These are phyloP conservation scores for Mimosa pudica DNA, from an alignment of 306 rosid genomes.

Conservation along the genomic window DNA sequence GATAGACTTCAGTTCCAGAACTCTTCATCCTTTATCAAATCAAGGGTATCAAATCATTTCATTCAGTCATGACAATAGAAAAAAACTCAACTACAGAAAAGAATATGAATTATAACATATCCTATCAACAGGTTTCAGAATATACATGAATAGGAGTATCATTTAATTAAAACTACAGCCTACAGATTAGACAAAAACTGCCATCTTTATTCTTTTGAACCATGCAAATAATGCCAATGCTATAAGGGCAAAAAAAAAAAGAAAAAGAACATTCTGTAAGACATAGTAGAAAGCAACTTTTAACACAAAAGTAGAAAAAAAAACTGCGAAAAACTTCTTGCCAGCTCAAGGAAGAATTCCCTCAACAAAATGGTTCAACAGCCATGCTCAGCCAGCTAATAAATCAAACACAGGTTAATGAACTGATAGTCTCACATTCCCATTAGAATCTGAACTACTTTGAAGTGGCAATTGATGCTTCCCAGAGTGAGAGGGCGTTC, in stretches of 20 bases:
- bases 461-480: conserved; percentile 55
- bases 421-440: conserved; percentile 50
- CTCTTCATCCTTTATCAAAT: neutral
- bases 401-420: conserved; percentile 46
- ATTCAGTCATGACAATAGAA: neutral
- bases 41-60: neutral
- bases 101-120: conserved; percentile 4
- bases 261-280: neutral
- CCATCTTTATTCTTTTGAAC: neutral
- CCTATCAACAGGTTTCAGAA: neutral
- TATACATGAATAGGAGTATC: neutral
- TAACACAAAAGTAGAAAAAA: neutral
- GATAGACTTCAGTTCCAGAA: neutral
- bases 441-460: conserved; percentile 62
- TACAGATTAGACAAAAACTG: conserved; percentile 16
- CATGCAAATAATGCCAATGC: neutral
- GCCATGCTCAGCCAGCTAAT: conserved; percentile 31
- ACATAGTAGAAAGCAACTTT: conserved; percentile 34
- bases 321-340: neutral
- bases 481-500: conserved; percentile 66
- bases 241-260: neutral
- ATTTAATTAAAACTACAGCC: neutral
- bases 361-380: neutral
- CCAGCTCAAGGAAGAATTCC: no score
- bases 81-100: neutral